These are phyloP conservation scores for Mortierella sp. DNA, from an alignment of 371 early-diverging fungal genomes.

Conservation along the genomic window DNA sequence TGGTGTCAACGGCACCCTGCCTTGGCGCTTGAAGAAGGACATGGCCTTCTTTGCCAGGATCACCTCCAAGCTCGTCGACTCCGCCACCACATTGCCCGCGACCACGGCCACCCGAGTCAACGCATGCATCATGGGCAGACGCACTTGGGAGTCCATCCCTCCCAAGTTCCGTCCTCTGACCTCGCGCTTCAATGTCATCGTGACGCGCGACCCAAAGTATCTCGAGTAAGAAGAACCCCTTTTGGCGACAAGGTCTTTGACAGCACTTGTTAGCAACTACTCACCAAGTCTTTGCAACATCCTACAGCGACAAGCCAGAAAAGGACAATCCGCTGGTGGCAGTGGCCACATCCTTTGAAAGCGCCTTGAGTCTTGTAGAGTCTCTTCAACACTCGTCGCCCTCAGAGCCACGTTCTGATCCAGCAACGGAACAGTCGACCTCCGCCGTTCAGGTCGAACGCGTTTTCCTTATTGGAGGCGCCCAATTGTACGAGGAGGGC, in stretches of 20 bases:
- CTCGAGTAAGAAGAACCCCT: constrained; percentile 68
- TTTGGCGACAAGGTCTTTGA: too few species aligned
- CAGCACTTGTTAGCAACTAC: too few species aligned
- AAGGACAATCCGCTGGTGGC: constrained; percentile 39
- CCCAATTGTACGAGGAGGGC: constrained; percentile 17
- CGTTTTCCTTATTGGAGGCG: constrained; percentile 25
- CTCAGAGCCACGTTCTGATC: background rate
- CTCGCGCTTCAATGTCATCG: constrained; percentile 82
- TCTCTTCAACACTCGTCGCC: background rate
- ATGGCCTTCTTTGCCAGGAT: constrained; percentile 84
- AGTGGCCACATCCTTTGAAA: constrained; percentile 61
- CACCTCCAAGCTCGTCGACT: constrained; percentile 62
- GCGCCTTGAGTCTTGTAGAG: constrained; percentile 55
- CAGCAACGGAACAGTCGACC: background rate
- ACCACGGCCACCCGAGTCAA: constrained; percentile 58
- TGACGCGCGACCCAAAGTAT: constrained; percentile 71
- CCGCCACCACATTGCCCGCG: constrained; percentile 1
- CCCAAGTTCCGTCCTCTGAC: constrained; percentile 77
- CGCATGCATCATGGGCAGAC: constrained; percentile 90
- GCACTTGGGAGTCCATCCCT: constrained; percentile 92
- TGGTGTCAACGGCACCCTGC: constrained; percentile 74
- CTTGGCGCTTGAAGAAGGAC: constrained; percentile 90
- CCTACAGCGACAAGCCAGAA: constrained; percentile 31
- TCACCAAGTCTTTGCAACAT: constrained; percentile 30
- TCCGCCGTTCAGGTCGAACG: constrained; percentile 4